Evolutionary conservation across 2,329 filamentous ascomycete species (phyloP).

Genomic region (Phoma herbarum): DNA sequence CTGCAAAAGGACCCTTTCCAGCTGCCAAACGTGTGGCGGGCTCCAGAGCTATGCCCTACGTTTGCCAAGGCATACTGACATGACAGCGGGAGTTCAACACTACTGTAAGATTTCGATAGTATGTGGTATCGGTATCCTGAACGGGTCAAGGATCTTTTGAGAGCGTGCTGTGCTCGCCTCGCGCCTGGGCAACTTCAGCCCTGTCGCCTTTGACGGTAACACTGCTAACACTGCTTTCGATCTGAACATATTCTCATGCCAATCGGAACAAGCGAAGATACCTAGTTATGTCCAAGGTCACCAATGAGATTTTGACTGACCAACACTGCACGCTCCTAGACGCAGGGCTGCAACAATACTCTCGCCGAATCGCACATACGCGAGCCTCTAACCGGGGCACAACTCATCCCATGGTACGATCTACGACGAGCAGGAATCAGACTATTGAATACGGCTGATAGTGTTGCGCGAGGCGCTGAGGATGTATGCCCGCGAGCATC

Average conservation of each 20-base stretch:
- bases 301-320: not conserved
- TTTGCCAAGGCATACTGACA: not conserved
- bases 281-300: not conserved
- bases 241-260: not conserved
- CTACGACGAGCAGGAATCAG: not conserved
- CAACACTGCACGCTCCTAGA: not conserved
- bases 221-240: too few relatives aligned
- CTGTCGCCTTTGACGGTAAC: not conserved
- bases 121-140: not conserved
- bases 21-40: not conserved
- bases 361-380: not conserved
- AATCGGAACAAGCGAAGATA: not conserved
- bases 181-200: slow-evolving; percentile 7
- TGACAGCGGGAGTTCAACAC: slow-evolving; percentile 1
- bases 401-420: not conserved
- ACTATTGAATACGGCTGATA: slow-evolving; percentile 26
- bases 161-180: not conserved
- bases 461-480: slow-evolving; percentile 6
- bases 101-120: not conserved
- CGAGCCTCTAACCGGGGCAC: slow-evolving; percentile 2
- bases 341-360: not conserved
- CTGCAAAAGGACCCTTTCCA: not conserved
- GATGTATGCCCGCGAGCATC: slow-evolving; percentile 13
- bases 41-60: not conserved
- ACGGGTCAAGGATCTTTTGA: not conserved